Percentiles rank a stretch among this genome's conserved stretches.
These are phyloP conservation scores for Picochlorum sp. DNA, from an alignment of 139 green algal genomes.

Conservation along the genomic window DNA sequence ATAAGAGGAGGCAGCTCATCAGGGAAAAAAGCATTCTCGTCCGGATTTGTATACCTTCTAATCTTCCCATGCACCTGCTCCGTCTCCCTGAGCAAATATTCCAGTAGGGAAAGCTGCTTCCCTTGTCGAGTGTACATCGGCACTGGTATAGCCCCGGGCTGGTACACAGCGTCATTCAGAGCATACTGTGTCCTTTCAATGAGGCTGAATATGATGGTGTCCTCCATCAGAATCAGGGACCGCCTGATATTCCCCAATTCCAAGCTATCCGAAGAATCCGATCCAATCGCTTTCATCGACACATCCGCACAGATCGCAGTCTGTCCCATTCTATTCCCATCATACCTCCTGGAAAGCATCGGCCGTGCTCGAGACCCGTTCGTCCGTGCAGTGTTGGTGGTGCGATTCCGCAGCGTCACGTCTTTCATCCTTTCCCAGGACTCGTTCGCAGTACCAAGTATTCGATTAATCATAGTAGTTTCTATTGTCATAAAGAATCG, in stretches of 20 bases:
- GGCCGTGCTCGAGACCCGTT: no score
- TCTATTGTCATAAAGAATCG: no score
- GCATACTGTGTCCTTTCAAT: conserved; percentile 92
- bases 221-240: conserved; percentile 81
- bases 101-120: conserved; percentile 66
- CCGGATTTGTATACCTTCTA: conserved; percentile 83
- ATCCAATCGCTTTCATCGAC: no score
- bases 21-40: conserved; percentile 93
- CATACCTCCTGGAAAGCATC: no score
- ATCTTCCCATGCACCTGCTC: conserved; percentile 86
- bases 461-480: no score
- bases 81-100: conserved; percentile 85
- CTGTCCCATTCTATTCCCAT: no score
- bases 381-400: no score
- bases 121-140: conserved; percentile 30
- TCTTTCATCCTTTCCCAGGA: no score
- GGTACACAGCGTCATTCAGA: conserved; percentile 74
- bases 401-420: no score
- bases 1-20: conserved; percentile 40
- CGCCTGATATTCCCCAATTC: conserved; percentile 70
- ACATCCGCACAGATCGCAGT: no score
- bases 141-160: conserved; percentile 50
- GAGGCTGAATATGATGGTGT: conserved; percentile 96
- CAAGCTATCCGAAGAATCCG: background rate
- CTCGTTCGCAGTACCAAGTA: no score